Base-by-base conservation (phyloP, 495 filamentous ascomycete species). In the Cairneyella variabilis region DNA sequence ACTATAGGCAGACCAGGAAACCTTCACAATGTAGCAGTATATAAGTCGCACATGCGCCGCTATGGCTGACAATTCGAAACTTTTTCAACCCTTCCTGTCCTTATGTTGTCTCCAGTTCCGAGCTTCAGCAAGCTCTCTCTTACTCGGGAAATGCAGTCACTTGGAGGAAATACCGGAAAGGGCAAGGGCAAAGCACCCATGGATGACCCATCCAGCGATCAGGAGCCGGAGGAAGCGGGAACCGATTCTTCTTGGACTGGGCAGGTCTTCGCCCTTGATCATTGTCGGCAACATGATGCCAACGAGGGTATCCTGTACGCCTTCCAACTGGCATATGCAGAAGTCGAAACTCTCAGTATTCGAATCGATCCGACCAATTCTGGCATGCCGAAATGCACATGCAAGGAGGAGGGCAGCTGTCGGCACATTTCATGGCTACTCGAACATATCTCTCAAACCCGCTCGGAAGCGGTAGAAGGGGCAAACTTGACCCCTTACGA, bases 71-170 rank as follows among this genome's bases (percentile, higher is more conserved):
- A 51, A 18, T 49, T 67, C 65, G 41, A 72, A 71, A 23, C 39
- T n/a, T n/a, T n/a, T n/a, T n/a, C 52, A 48, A 71, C 54, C 21
- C 70, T 69, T 39, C 25, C 34, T 30, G 38, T 46, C 51, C 51
- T 48, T 54, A 64, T 64, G 62, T 61, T 58, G 49, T 30, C 52
- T 37, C 58, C 62, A 25, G 49, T 56, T 37, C 41, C 48, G 18
- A 56, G 49, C 39, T 64, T 64, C 55, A 56, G 50, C 55, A 61
- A 64, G 55, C 62, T 64, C 48, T 54, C 58, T 38, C 48, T 64
- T 27, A 42, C 23, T 8, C 47, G 40, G 38, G 49, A 30, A 21
- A 60, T 61, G 57, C 52, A 56, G 27, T 34, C 62, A 36, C 23
- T 51, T 40, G 44, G 58, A 47, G 37, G 40, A n/a, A 28, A 51